These are phyloP conservation scores for Trichomonas vaginalis DNA, from an alignment of 208 protist genomes.

Conservation along the genomic window DNA sequence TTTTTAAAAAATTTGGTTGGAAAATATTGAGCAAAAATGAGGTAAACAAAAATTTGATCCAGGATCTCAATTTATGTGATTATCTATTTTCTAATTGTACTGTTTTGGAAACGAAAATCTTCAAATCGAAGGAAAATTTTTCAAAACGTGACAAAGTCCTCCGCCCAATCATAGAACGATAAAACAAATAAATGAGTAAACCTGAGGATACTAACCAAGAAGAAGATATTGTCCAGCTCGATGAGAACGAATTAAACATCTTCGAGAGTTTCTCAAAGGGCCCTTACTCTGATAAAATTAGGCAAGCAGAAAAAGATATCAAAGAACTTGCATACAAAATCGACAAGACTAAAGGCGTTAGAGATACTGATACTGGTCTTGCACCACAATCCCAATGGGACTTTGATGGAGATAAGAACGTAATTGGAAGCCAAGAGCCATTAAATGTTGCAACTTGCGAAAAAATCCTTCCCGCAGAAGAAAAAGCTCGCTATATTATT, in stretches of 20 bases:
- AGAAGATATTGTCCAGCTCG: background rate
- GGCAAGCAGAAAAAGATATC: background rate
- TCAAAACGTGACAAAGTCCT: background rate
- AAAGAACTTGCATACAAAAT: background rate
- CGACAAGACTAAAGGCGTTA: background rate
- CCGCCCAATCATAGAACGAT: background rate
- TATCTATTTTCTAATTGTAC: too few relatives aligned
- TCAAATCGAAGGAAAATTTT: too few relatives aligned
- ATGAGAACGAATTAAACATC: background rate
- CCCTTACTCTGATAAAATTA: background rate
- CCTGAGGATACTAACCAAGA: background rate
- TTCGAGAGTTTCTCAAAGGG: background rate
- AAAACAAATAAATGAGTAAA: background rate
- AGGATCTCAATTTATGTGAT: too few relatives aligned
- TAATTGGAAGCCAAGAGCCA: background rate
- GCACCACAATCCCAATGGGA: conserved; percentile 92
- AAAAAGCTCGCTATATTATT: conserved; percentile 10
- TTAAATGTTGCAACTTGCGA: conserved; percentile 13
- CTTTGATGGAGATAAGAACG: conserved; percentile 66
- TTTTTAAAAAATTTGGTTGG: too few relatives aligned
- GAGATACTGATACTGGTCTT: conserved; percentile 79
- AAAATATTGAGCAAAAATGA: too few relatives aligned
- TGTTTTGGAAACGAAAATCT: too few relatives aligned
- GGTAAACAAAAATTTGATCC: too few relatives aligned
- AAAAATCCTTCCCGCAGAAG: background rate